Base-by-base conservation (phyloP, 306 rosid species). In the Ochetophila trinervis region DNA sequence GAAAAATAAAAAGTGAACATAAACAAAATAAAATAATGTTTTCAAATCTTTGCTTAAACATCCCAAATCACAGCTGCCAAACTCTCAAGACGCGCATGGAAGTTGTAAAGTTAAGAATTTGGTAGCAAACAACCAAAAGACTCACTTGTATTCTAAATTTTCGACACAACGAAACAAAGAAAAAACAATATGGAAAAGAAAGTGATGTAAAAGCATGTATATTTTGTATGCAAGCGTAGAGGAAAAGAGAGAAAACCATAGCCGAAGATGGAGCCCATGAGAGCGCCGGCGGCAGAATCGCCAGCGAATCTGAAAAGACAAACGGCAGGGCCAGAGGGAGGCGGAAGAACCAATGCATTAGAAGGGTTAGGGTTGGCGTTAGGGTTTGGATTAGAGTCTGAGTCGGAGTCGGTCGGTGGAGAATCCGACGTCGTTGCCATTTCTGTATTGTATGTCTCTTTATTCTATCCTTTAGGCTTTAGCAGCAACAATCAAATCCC, bases 211-310 rank as follows among this genome's bases (percentile, higher is more conserved):
- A n/a, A 50, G 21, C 17, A 50, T 4, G 21, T 2, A 18, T 36
- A 56, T 1, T n/a, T n/a, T n/a, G n/a, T n/a, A 9, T 1, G 2
- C 0, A 12, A 16, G 15, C 2, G 9, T 0, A 44, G 24, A 54
- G 9, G 14, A 23, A 19, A 5, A 40, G 20, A 57, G 24, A 65
- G 23, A 57, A 42, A 57, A 93, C 99, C 99, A 44, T 87, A 93
- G 78, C 99, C 99, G 44, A 93, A 93, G 57, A 93, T 69, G 81
- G 94, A 87, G 75, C 99, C 99, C 97, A 93, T 93, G 77, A 93
- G 71, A 53, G 94, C 99, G 18, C 99, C 97, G 48, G 81, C 86
- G 57, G 80, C 82, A 35, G 96, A 90, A 79, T 93, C 92, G 2
- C 87, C 83, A 51, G 82, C 94, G 70, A 87, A 90, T 67, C 91